Base-by-base conservation (phyloP, 768 basidiomycete species). In the Tylopilus sp. region DNA sequence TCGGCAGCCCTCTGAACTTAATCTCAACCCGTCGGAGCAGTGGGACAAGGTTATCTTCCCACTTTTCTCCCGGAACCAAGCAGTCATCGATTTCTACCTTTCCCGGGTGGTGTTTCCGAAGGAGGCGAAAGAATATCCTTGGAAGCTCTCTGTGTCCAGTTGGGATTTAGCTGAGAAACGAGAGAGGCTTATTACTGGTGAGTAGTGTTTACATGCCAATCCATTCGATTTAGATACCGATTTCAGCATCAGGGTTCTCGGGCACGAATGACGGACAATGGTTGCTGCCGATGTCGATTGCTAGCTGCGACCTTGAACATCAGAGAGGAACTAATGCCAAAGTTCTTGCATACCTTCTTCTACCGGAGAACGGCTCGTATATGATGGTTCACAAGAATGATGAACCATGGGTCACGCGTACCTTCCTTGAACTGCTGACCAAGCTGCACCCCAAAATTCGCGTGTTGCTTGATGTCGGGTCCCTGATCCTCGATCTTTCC, bases 301-400 rank as follows among this genome's bases (percentile, higher is more conserved):
- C 41, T n/a, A 70, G 70, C 33, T 38, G 21, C 8, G 68, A 69
- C n/a, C 51, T 47, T 1, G 47, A 56, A 5, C 54, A 57, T 12
- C 68, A 69, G 30, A 26, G 40, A 4, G 63, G 69, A 31, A 79
- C 77, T 6, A 79, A 78, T 39, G 80, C 79, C 0, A 67, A 58
- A 52, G 56, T 62, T 39, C 54, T 71, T 10, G 39, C 55, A 28
- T 28, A 28, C 10, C 5, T 28, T 28, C 28, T 28, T 28, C 28
- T 6, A 10, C 28, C 28, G 6, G 28, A 28, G 10, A 28, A 28
- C 10, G 28, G 28, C 28, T 28, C n/a, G n/a, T n/a, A n/a, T n/a
- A n/a, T n/a, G n/a, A n/a, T n/a, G n/a, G n/a, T n/a, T n/a, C n/a
- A n/a, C 28, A 28, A 28, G 28, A 28, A 10, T 10, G 28, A 28